phyloP scores from a whole-genome alignment of 148 eudicot genomes.

The Rhododendron vialii region DNA sequence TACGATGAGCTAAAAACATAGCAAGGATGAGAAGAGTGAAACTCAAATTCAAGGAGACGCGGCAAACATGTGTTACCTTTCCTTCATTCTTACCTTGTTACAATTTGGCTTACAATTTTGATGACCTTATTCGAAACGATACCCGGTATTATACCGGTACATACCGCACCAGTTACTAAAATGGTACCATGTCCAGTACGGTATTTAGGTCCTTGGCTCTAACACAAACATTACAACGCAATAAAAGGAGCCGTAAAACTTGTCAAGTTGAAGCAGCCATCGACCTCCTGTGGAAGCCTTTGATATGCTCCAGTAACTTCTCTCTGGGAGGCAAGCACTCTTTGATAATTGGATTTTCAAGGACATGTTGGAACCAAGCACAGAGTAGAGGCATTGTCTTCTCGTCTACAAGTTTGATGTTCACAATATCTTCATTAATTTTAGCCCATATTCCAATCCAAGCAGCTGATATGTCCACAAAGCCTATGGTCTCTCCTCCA shows the following conservation, averaged over 20 bases:
- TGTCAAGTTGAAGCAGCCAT: constrained; percentile 4
- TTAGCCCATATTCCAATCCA: constrained; percentile 18
- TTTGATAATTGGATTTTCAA: constrained; percentile 8
- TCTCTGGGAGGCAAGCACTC: constrained; percentile 12
- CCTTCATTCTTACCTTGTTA: no score
- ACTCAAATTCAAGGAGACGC: no score
- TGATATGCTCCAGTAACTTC: not conserved
- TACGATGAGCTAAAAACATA: no score
- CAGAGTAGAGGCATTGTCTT: not conserved
- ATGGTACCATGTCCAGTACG: no score
- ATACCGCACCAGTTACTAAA: no score
- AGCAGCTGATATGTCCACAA: constrained; percentile 16
- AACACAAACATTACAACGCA: no score
- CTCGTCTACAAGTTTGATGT: constrained; percentile 9
- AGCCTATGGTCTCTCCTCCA: constrained; percentile 12
- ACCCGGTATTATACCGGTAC: no score
- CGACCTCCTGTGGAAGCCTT: not conserved
- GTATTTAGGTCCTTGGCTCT: no score
- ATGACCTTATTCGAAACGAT: not conserved
- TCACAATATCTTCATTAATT: constrained; percentile 2
- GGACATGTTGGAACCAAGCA: not conserved
- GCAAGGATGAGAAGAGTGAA: no score
- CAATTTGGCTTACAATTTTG: no score
- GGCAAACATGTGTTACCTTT: no score
- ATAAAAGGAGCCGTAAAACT: not conserved